Conservation (phyloP, 768 basidiomycete species). For the Rhizopogon salebrosus region DNA sequence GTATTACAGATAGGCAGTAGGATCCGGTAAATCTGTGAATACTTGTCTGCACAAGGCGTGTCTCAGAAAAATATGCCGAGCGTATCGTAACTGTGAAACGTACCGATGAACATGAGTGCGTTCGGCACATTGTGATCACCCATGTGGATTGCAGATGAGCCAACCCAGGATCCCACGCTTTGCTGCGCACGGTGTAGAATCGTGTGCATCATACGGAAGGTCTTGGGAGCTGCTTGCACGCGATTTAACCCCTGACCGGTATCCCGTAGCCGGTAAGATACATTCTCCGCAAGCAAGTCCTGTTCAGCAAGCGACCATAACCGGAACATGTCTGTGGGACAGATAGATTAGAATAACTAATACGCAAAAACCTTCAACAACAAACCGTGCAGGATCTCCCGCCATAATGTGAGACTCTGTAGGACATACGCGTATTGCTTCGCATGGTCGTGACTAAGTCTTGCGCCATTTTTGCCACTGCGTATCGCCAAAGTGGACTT, state of each 20-base stretch:
- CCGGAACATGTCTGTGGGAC: slow-evolving; percentile 73
- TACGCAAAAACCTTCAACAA: slow-evolving; percentile 7
- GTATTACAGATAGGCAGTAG: slow-evolving; percentile 84
- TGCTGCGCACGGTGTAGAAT: slow-evolving; percentile 81
- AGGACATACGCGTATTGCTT: slow-evolving; percentile 84
- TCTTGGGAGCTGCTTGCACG: slow-evolving; percentile 82
- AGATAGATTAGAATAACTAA: slow-evolving; percentile 4
- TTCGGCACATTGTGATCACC: slow-evolving; percentile 63
- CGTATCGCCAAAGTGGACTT: slow-evolving; percentile 74
- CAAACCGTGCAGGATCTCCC: slow-evolving; percentile 76
- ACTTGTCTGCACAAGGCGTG: slow-evolving; percentile 51
- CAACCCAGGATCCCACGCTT: slow-evolving; percentile 80
- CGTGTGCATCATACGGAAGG: slow-evolving; percentile 84
- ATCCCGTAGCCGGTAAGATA: slow-evolving; percentile 76
- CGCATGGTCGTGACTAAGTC: slow-evolving; percentile 78
- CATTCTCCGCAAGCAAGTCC: slow-evolving; percentile 71
- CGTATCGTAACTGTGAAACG: neutral
- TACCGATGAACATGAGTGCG: slow-evolving; percentile 80
- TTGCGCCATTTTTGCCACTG: slow-evolving; percentile 74
- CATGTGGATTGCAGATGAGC: slow-evolving; percentile 86
- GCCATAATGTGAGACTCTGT: slow-evolving; percentile 84
- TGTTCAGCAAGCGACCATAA: slow-evolving; percentile 79
- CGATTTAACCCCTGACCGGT: slow-evolving; percentile 91
- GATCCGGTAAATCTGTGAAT: slow-evolving; percentile 89
- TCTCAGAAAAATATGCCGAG: neutral